Evolutionary conservation across 805 yeast species (phyloP).

Genomic region (Myxozyma lipomycoides): DNA sequence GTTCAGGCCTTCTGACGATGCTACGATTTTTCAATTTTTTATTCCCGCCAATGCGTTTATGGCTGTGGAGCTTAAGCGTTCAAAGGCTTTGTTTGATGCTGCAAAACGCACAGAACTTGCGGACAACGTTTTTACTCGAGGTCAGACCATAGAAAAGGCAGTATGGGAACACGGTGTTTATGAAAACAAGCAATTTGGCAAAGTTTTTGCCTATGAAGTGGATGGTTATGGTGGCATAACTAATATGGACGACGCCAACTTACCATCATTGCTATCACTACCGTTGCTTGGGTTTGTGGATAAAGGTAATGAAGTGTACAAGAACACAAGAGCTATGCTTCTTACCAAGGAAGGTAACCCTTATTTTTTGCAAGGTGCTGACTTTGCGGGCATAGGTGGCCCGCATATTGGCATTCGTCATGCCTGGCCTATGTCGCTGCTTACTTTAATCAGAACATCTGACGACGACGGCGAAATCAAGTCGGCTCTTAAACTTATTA

Average conservation of each 20-base stretch:
- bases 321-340: conserved; percentile 75
- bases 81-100: conserved; percentile 26
- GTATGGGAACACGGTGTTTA: conserved; percentile 61
- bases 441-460: conserved; percentile 69
- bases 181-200: conserved; percentile 66
- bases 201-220: conserved; percentile 81
- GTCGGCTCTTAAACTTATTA: conserved; percentile 47
- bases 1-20: conserved; percentile 85
- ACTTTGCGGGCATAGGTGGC: conserved; percentile 79
- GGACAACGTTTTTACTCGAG: conserved; percentile 38
- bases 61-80: conserved; percentile 49
- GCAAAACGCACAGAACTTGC: conserved; percentile 29
- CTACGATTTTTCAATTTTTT: conserved; percentile 72
- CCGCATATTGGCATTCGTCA: conserved; percentile 78
- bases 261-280: conserved; percentile 69
- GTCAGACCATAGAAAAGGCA: conserved; percentile 49
- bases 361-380: conserved; percentile 59
- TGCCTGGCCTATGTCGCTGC: conserved; percentile 91
- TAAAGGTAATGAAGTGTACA: conserved; percentile 55
- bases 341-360: conserved; percentile 70
- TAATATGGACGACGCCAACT: conserved; percentile 82
- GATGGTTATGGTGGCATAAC: conserved; percentile 77
- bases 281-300: conserved; percentile 71
- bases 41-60: conserved; percentile 83
- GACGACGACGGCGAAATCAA: conserved; percentile 66